These are phyloP conservation scores for Pseudopyricularia cyperi DNA, from an alignment of 2,329 filamentous ascomycete genomes.

Conservation along the genomic window DNA sequence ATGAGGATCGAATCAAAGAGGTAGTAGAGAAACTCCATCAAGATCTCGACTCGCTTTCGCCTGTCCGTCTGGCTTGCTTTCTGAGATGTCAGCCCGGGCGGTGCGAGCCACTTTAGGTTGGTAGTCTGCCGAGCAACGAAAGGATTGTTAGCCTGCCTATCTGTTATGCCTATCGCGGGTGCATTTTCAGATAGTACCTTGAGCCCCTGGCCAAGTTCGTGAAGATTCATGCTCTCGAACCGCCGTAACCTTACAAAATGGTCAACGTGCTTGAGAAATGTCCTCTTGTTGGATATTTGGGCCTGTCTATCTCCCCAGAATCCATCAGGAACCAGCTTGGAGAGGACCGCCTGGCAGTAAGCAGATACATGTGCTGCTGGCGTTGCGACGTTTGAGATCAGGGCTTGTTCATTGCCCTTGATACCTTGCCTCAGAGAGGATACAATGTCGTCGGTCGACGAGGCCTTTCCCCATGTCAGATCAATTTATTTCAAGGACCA, in stretches of 20 bases:
- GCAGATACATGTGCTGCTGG: slow-evolving; percentile 60
- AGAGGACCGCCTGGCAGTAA: slow-evolving; percentile 69
- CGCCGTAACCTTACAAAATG: slow-evolving; percentile 64
- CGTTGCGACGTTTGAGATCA: slow-evolving; percentile 56
- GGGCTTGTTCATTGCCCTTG: slow-evolving; percentile 5
- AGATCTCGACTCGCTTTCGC: slow-evolving; percentile 63
- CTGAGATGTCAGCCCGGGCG: slow-evolving; percentile 27
- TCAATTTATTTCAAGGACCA: neutral
- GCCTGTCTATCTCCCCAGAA: slow-evolving; percentile 56
- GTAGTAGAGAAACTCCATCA: slow-evolving; percentile 82
- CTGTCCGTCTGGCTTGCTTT: slow-evolving; percentile 61
- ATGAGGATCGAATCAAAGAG: slow-evolving; percentile 85
- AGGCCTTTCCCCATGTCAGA: neutral
- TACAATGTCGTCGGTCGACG: neutral
- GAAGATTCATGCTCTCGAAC: slow-evolving; percentile 69
- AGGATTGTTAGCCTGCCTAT: neutral
- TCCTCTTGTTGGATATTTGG: slow-evolving; percentile 44
- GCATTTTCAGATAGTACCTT: slow-evolving; percentile 37
- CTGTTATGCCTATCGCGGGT: neutral
- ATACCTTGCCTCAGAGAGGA: neutral
- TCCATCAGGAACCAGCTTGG: slow-evolving; percentile 56
- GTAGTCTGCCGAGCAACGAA: slow-evolving; percentile 36
- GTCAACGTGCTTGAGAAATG: slow-evolving; percentile 58
- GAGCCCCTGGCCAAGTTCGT: slow-evolving; percentile 63
- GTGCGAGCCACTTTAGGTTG: slow-evolving; percentile 59